Evolutionary conservation across 1,139 yeast species (phyloP), one percentile per base, ranked within the genome.

Genomic region (Suhomyces yuchorum): DNA sequence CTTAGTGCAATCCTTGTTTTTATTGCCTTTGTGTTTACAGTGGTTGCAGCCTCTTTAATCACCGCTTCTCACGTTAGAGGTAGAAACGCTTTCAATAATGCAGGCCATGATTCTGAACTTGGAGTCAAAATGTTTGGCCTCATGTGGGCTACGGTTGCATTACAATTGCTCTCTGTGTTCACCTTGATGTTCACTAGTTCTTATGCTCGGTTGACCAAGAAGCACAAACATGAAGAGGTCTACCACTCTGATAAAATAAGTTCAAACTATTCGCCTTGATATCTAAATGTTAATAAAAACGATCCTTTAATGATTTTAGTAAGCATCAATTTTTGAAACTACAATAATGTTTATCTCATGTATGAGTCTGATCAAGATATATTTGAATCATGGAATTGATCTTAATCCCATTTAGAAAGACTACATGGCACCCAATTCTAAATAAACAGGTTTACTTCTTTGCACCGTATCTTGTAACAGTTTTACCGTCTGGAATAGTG

Each of bases 401-500:
- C n/a, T n/a, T n/a, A n/a, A n/a, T n/a, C n/a, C n/a, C n/a, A n/a
- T n/a, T n/a, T n/a, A 26, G 8, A 24, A 26, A 26, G 7, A 26
- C 14, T 7, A 26, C 11, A 11, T 26, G n/a, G 12, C 9, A 22
- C 8, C 39, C 17, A 14, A 8, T 15, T 17, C 23, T 24, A 7
- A 18, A 14, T 17, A 5, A 26, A 4, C 7, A 17, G 33, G 22
- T 14, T 53, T 59, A 66, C 59, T 68, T 67, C 66, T 71, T 71
- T 37, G 90, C 85, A 63, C 96, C 96, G 65, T 88, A 88, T 67
- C 79, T 86, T 64, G 88, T 84, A 43, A 87, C 93, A 49, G 89
- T 74, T 75, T 92, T 93, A 67, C 99, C 98, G 68, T 93, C 99
- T 52, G 98, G 99, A 59, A 93, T 91, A 56, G 97, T 87, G 73